Percentiles rank a stretch among this genome's conserved stretches.
phyloP scores from a whole-genome alignment of 441 rosid species.

The Gossypium gossypioides region DNA sequence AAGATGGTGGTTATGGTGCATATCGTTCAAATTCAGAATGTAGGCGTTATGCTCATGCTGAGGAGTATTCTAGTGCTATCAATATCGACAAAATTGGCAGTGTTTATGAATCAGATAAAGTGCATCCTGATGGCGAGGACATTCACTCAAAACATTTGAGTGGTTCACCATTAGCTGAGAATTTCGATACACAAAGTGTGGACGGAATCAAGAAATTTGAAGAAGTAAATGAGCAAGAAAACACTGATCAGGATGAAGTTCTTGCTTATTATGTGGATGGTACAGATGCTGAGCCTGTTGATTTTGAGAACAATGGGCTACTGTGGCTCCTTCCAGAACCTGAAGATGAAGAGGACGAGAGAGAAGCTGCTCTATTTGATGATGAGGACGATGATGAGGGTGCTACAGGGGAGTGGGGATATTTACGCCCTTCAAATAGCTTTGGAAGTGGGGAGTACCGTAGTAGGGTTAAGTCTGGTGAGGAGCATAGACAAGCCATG shows the following conservation, averaged over 20 bases:
- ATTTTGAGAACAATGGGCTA: slow-evolving; percentile 53
- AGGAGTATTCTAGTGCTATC: slow-evolving; percentile 32
- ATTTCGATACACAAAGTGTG: slow-evolving; percentile 26
- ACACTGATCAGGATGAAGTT: slow-evolving; percentile 34
- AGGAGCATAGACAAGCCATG: slow-evolving; percentile 46
- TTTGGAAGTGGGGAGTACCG: slow-evolving; percentile 49
- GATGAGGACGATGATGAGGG: slow-evolving; percentile 46
- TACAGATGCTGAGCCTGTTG: slow-evolving; percentile 40
- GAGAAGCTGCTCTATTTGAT: slow-evolving; percentile 41
- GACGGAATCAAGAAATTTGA: slow-evolving; percentile 26
- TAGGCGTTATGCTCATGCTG: slow-evolving; percentile 30
- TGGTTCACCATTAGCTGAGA: slow-evolving; percentile 27
- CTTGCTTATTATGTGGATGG: slow-evolving; percentile 34
- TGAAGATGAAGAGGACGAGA: slow-evolving; percentile 67
- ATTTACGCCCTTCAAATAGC: slow-evolving; percentile 47
- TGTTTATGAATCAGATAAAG: slow-evolving; percentile 30
- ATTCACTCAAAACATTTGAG: slow-evolving; percentile 20
- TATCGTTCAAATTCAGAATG: slow-evolving; percentile 35
- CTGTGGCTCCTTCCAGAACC: slow-evolving; percentile 74
- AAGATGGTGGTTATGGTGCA: slow-evolving; percentile 44
- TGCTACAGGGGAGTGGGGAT: slow-evolving; percentile 65
- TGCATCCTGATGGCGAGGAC: slow-evolving; percentile 30
- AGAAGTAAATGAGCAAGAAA: slow-evolving; percentile 24
- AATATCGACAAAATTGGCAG: slow-evolving; percentile 29
- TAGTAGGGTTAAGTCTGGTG: slow-evolving; percentile 38